A percentile compares a stretch with the other conserved stretches of the same genome.
Conservation (phyloP, 805 yeast genomes). For the Candida orba region DNA sequence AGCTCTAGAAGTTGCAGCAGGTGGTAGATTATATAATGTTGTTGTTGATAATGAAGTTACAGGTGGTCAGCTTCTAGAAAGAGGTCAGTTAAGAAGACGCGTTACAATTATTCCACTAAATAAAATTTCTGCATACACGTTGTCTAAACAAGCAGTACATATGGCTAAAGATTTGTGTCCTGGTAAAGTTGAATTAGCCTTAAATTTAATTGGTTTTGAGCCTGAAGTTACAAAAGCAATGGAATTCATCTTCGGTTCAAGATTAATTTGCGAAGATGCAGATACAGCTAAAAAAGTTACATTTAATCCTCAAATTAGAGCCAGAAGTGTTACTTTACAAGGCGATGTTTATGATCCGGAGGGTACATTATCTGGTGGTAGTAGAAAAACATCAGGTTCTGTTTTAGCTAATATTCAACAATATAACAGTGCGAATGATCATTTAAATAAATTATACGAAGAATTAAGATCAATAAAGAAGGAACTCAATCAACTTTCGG, state of each 20-base stretch:
- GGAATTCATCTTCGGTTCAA: slow-evolving; percentile 85
- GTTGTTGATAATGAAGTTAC: slow-evolving; percentile 84
- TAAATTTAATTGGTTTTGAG: slow-evolving; percentile 72
- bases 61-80: slow-evolving; percentile 76
- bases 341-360: slow-evolving; percentile 96
- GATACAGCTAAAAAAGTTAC: slow-evolving; percentile 86
- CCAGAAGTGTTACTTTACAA: slow-evolving; percentile 80
- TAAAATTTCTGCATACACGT: slow-evolving; percentile 59
- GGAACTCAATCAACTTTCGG: slow-evolving; percentile 36
- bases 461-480: slow-evolving; percentile 34
- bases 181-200: slow-evolving; percentile 81
- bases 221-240: slow-evolving; percentile 69
- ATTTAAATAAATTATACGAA: slow-evolving; percentile 33
- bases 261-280: slow-evolving; percentile 83
- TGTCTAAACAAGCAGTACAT: slow-evolving; percentile 44
- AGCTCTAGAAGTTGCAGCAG: slow-evolving; percentile 92
- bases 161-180: slow-evolving; percentile 77
- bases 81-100: slow-evolving; percentile 70
- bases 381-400: slow-evolving; percentile 54
- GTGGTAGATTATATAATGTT: slow-evolving; percentile 81
- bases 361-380: slow-evolving; percentile 95
- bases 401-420: slow-evolving; percentile 60
- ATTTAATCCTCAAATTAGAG: slow-evolving; percentile 70
- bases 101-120: slow-evolving; percentile 91
- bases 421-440: slow-evolving; percentile 40